These are phyloP conservation scores for Phytophthora vignae DNA, from an alignment of 352 stramenopile genomes.

Conservation along the genomic window DNA sequence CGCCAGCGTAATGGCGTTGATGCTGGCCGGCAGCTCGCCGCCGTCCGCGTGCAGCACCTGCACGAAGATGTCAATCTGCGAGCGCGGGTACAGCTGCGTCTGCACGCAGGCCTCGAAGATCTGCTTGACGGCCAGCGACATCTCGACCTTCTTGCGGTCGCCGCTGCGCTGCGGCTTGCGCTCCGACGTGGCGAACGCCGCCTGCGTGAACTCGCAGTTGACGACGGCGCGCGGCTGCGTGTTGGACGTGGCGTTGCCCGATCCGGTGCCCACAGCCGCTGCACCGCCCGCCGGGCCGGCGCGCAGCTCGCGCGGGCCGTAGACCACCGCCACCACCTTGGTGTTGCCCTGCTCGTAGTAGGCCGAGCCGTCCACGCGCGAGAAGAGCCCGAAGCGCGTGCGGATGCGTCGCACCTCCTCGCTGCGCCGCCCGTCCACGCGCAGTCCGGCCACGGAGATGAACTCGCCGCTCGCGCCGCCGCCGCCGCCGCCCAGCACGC, in stretches of 20 bases:
- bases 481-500: constrained; percentile 59
- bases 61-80: constrained; percentile 94
- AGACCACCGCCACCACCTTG: constrained; percentile 90
- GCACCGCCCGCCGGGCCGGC: constrained; percentile 42
- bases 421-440: constrained; percentile 83
- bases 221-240: constrained; percentile 75
- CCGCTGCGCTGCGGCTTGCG: constrained; percentile 80
- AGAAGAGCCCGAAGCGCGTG: constrained; percentile 86
- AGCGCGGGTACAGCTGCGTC: constrained; percentile 91
- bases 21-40: constrained; percentile 85
- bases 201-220: constrained; percentile 90
- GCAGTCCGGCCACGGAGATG: constrained; percentile 85
- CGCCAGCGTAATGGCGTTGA: constrained; percentile 92
- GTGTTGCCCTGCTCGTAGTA: constrained; percentile 92
- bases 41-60: constrained; percentile 93
- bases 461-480: constrained; percentile 76
- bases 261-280: constrained; percentile 57
- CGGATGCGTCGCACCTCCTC: constrained; percentile 88
- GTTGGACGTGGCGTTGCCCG: constrained; percentile 70
- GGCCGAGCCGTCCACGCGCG: constrained; percentile 86
- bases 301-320: constrained; percentile 86
- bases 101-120: constrained; percentile 93
- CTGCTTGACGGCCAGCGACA: constrained; percentile 91
- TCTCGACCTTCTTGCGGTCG: constrained; percentile 90
- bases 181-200: constrained; percentile 89